Base-by-base conservation (phyloP, 306 rosid species). In the Malus asiatica region DNA sequence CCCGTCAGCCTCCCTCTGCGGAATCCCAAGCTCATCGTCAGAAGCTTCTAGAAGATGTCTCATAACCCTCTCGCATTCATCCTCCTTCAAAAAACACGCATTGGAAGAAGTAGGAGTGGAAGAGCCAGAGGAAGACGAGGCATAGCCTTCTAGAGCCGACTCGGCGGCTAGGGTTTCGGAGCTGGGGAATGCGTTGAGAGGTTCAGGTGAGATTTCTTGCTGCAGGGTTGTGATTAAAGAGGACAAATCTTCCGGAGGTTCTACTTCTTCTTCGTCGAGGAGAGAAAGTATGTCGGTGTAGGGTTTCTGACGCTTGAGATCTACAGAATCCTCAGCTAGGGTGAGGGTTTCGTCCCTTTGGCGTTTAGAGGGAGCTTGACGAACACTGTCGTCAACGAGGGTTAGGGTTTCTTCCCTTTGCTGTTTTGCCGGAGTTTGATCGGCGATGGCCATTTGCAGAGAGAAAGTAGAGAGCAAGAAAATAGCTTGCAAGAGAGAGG, bases 11-110 rank as follows among this genome's bases (percentile, higher is more conserved):
- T 82, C 85, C 25, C 60, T 71, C 14, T 73, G 85, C 42, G 98
- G 98, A 62, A 93, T 88, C 80, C 98, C 98, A 23, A 93, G 93
- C 79, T 93, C 97, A 63, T 91, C 98, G 65, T 93, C 98, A 0
- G 98, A 91, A 66, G 98, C 98, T 74, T 93, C 89, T 0, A 91
- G 88, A 53, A 93, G 96, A 48, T 83, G 97, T 57, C 92, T 87
- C 90, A 91, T 89, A 0, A 88, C 93, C 57, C 75, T 89, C 55
- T 81, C 93, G 23, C 80, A 82, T 2, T 93, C 96, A 11, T 75
- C 90, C 25, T 57, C 88, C 46, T 85, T 83, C 58, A 65, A 69
- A 13, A 57, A 57, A 0, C 20, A 18, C 0, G 29, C n/a, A 15
- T 80, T 16, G 1, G 74, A 71, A 3, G 80, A 80, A 20, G 86